Evolutionary conservation across 1,284 basidiomycete genomes (phyloP), one percentile per base, ranked within the genome.

Genomic region (Microbotryomycetes sp.): DNA sequence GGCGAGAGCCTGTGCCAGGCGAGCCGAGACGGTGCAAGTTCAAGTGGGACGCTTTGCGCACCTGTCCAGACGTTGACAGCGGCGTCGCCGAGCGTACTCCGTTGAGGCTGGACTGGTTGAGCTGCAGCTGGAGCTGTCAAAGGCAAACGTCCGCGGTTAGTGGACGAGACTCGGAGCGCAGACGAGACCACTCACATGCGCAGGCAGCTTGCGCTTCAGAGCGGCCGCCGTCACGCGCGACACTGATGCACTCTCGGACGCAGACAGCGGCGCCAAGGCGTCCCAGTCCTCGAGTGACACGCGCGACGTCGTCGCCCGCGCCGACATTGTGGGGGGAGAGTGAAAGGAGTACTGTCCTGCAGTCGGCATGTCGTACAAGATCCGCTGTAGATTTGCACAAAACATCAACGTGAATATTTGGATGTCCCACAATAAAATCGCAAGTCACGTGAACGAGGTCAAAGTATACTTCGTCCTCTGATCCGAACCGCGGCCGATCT

Each of bases 251-350:
- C 24, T 45, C 50, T 61, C 58, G 5, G 2, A 1, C 1, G 52
- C 13, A 0, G 59, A 59, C 46, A 94, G 75, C 0, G 88, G 88
- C 1, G 89, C 83, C 69, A 82, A 86, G 0, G 82, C 75, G 71
- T 94, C 91, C 91, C 91, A 96, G 76, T 93, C 88, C 73, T 93
- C 90, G 5, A 92, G 79, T 15, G 64, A 65, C 48, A 67, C 50
- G 18, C 62, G 54, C 23, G 61, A 64, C 0, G 64, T 63, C 3
- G 64, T 60, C 3, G 67, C 60, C 3, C 60, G 49, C 1, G 41
- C 29, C 1, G 51, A 52, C 2, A 52, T 52, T 9, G 18, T 18
- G 35, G 9, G 35, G n/a, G n/a, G n/a, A n/a, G n/a, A n/a, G n/a
- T n/a, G n/a, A n/a, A n/a, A n/a, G n/a, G n/a, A n/a, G n/a, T n/a